Percentiles rank a stretch among this genome's conserved stretches.
These are phyloP conservation scores for Scortechinia acanthostroma DNA, from an alignment of 2,329 filamentous ascomycete genomes.

Conservation along the genomic window DNA sequence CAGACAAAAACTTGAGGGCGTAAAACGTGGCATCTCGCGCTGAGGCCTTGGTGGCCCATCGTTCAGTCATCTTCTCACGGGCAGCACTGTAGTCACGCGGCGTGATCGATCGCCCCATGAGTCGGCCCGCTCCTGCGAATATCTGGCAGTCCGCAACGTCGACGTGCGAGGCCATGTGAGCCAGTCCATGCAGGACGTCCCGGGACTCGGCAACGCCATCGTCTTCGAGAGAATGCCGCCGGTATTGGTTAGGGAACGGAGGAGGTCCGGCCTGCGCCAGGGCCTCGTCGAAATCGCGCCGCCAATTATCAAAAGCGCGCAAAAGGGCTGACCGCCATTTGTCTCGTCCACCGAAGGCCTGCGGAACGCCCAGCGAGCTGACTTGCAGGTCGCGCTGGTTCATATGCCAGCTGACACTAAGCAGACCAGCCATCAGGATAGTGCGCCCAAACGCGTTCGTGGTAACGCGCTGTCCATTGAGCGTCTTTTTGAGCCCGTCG, in stretches of 20 bases:
- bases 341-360: slow-evolving; percentile 76
- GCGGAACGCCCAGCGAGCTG: slow-evolving; percentile 72
- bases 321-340: slow-evolving; percentile 85
- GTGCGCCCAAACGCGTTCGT: slow-evolving; percentile 92
- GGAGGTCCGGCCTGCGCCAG: slow-evolving; percentile 49
- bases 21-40: slow-evolving; percentile 90
- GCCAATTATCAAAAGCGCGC: slow-evolving; percentile 88
- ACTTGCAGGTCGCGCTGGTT: slow-evolving; percentile 91
- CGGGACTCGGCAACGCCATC: slow-evolving; percentile 72
- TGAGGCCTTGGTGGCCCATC: slow-evolving; percentile 81
- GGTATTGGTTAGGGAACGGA: slow-evolving; percentile 12
- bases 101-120: slow-evolving; percentile 80
- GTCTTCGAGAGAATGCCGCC: slow-evolving; percentile 5
- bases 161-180: slow-evolving; percentile 96
- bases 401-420: slow-evolving; percentile 96
- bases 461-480: slow-evolving; percentile 77
- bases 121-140: slow-evolving; percentile 77
- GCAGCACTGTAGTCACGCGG: slow-evolving; percentile 74
- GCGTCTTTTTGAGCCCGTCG: slow-evolving; percentile 80
- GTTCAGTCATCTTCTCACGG: slow-evolving; percentile 75
- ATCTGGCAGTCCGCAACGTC: slow-evolving; percentile 97
- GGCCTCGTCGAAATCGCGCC: slow-evolving; percentile 79
- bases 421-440: slow-evolving; percentile 84
- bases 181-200: slow-evolving; percentile 83
- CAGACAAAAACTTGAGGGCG: slow-evolving; percentile 77